Percentiles rank a stretch among this genome's conserved stretches.
Conservation (phyloP, 768 basidiomycete genomes). For the Ramaria sp. region DNA sequence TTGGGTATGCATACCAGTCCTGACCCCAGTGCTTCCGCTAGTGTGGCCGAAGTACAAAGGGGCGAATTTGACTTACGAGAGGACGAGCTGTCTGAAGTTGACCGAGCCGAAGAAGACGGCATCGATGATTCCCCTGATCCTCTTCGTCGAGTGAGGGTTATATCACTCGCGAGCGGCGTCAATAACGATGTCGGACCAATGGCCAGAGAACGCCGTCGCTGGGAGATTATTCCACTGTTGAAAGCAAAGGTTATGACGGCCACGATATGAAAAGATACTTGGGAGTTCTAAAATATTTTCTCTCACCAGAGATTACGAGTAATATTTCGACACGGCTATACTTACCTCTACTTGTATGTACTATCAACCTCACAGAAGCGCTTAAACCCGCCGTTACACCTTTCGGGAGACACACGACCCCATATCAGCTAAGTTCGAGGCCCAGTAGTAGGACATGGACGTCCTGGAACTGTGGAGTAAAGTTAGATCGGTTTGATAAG, state of each 20-base stretch:
- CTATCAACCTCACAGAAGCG: too few species aligned
- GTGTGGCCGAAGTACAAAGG: conserved; percentile 57
- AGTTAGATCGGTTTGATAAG: too few species aligned
- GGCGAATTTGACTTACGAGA: conserved; percentile 64
- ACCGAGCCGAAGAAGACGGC: conserved; percentile 68
- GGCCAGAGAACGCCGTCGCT: conserved; percentile 33
- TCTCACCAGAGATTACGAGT: neutral
- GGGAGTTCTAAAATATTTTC: neutral
- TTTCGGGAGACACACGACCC: too few species aligned
- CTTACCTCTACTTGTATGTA: neutral
- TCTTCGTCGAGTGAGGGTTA: conserved; percentile 43
- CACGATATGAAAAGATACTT: neutral
- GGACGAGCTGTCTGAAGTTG: conserved; percentile 70
- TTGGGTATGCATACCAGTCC: conserved; percentile 21
- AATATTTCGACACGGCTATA: neutral
- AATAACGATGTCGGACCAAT: conserved; percentile 20
- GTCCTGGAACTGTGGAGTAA: too few species aligned
- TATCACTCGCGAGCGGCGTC: conserved; percentile 37
- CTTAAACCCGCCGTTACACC: too few species aligned
- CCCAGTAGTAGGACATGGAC: too few species aligned
- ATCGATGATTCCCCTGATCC: conserved; percentile 60
- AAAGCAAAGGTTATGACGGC: conserved; percentile 11
- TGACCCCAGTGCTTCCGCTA: conserved; percentile 28
- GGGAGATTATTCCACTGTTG: conserved; percentile 38
- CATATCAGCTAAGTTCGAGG: too few species aligned